Conservation (phyloP, 169 alveolate genomes). For the Plasmodium cynomolgi region DNA sequence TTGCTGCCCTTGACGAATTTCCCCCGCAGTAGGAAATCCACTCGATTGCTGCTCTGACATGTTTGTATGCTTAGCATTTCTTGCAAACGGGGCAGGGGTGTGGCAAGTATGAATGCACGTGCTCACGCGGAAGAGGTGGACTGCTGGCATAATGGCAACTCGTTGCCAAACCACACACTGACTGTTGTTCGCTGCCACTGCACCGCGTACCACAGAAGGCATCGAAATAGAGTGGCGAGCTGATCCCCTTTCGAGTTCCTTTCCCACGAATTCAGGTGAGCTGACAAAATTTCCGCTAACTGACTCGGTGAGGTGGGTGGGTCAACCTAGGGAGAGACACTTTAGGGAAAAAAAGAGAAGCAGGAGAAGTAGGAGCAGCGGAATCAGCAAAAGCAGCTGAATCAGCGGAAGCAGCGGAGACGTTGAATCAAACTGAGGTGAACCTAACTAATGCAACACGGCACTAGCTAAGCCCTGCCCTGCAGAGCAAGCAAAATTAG, state of each 20-base stretch:
- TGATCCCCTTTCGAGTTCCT: not conserved
- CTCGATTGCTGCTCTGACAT: conserved; percentile 41
- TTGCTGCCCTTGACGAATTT: conserved; percentile 35
- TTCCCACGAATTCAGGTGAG: not conserved
- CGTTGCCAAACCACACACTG: not conserved
- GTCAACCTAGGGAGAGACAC: not conserved
- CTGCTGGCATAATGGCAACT: not conserved
- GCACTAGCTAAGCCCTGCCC: not conserved
- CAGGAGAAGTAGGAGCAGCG: no score
- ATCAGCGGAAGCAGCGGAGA: not conserved
- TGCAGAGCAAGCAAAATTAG: not conserved
- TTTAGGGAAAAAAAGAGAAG: no score
- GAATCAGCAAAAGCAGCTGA: not conserved
- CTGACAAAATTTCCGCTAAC: not conserved
- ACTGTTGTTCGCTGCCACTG: not conserved
- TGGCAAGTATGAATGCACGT: not conserved
- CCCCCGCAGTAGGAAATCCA: conserved; percentile 37
- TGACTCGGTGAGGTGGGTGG: not conserved
- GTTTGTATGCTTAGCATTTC: conserved; percentile 67
- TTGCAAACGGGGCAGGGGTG: not conserved
- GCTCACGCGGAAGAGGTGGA: not conserved
- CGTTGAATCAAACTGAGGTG: not conserved
- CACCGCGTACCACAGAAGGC: not conserved
- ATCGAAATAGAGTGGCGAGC: not conserved
- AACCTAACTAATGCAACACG: not conserved